Percentiles rank a stretch among this genome's conserved stretches.
Evolutionary conservation across 768 basidiomycete genomes (phyloP).

Genomic region (Russula earlei): DNA sequence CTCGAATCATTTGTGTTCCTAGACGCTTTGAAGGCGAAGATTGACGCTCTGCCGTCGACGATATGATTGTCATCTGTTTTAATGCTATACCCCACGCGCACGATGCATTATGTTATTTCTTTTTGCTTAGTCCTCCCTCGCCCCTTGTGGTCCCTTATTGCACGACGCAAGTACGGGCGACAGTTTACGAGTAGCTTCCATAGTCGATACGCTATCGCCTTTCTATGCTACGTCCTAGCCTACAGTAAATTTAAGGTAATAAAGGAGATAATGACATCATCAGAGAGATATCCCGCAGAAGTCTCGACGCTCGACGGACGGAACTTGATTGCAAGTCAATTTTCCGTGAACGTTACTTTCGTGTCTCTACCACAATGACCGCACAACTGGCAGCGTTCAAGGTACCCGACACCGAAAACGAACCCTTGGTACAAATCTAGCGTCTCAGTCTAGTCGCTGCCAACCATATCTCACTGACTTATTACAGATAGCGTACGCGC

Average conservation of each 20-base stretch:
- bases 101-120: background rate
- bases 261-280: background rate
- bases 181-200: too few species aligned
- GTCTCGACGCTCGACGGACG: background rate
- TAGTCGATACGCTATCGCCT: too few species aligned
- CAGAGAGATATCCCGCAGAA: background rate
- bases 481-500: constrained; percentile 63
- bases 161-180: background rate
- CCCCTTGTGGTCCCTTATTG: background rate
- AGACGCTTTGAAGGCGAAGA: constrained; percentile 41
- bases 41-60: constrained; percentile 43
- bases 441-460: background rate
- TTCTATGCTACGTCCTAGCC: too few species aligned
- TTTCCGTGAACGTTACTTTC: background rate
- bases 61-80: constrained; percentile 25
- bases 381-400: constrained; percentile 79
- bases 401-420: constrained; percentile 81
- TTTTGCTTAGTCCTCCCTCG: background rate
- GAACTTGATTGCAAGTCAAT: background rate
- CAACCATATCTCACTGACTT: background rate
- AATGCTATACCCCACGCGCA: background rate
- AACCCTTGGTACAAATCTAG: constrained; percentile 67
- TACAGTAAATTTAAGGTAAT: too few species aligned
- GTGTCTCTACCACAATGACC: constrained; percentile 24
- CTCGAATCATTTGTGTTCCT: constrained; percentile 52